Evolutionary conservation across 2,329 filamentous ascomycete species (phyloP).

Genomic region (Aureobasidium uvarum): DNA sequence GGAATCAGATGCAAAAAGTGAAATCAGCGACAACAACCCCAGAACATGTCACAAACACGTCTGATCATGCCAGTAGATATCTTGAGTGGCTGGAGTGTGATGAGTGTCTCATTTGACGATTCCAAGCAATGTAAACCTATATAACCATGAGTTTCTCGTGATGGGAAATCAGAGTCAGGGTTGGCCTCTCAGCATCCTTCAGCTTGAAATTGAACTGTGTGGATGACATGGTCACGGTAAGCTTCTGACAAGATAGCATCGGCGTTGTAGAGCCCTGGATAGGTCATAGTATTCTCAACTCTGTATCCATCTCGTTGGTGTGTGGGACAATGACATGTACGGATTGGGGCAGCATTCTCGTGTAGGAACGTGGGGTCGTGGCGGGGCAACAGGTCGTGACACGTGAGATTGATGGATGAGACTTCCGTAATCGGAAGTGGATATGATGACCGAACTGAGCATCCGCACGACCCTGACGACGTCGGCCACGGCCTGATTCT

Average conservation of each 20-base stretch:
- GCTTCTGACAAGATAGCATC: background rate
- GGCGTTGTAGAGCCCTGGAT: constrained; percentile 4
- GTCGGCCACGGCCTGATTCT: background rate
- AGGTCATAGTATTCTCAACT: background rate
- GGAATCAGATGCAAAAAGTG: background rate
- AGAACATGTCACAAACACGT: background rate
- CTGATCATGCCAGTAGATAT: background rate
- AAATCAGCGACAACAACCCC: background rate
- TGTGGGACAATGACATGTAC: background rate
- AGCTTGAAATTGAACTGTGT: background rate
- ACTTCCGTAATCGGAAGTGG: constrained; percentile 22
- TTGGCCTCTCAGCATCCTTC: background rate
- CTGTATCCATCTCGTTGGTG: background rate
- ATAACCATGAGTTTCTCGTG: background rate
- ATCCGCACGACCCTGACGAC: background rate
- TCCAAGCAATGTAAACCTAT: background rate
- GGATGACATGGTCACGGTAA: background rate
- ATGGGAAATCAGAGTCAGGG: background rate
- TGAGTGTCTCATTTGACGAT: background rate
- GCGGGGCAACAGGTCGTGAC: background rate
- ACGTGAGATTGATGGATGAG: constrained; percentile 21
- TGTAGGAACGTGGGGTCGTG: background rate
- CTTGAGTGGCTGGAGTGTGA: background rate
- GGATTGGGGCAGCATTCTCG: constrained; percentile 9
- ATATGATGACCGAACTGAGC: constrained; percentile 23